Evolutionary conservation across 1,139 yeast species (phyloP), one percentile per base, ranked within the genome.

Genomic region (Hansenula sp.): DNA sequence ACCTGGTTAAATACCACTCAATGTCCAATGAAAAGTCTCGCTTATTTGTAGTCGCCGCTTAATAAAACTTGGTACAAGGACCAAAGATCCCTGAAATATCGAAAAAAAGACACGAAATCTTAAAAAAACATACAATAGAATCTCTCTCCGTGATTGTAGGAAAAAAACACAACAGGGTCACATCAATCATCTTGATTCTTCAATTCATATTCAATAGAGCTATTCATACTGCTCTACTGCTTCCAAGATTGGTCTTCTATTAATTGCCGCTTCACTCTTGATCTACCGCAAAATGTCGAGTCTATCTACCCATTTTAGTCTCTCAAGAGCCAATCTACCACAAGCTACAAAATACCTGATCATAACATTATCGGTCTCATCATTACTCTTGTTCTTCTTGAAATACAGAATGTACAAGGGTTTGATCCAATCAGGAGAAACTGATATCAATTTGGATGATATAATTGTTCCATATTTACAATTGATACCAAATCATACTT

Each of bases 401-500:
- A 64, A 68, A 40, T 50, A 50, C 28, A 50, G 50, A 16, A 43
- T 51, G 9, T 63, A 56, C 43, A 52, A 54, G 28, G 40, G 43
- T 9, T 44, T 57, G 14, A 20, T 47, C 12, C 28, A 41, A 16
- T 18, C 36, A 12, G 48, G 55, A 18, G 54, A 48, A 21, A 44
- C 49, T 3, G 42, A 47, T 20, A 37, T 55, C 19, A 47, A 54
- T 8, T 65, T 70, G 43, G 64, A 63, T 39, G 66, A 69, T 38
- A 66, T 81, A 34, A 57, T 64, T 26, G 72, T 81, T 3, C 87
- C 95, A 1, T 68, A 72, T 41, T 55, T 88, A 41, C 90, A 86
- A 58, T 66, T 87, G 58, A 75, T 87, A 6, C 96, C 96, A 4
- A 65, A 72, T 19, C 66, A 71, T 40, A 73, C 85, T 0, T 56